These are phyloP conservation scores for Acanthamoeba triangularis DNA, from an alignment of 208 protist genomes.

Conservation along the genomic window DNA sequence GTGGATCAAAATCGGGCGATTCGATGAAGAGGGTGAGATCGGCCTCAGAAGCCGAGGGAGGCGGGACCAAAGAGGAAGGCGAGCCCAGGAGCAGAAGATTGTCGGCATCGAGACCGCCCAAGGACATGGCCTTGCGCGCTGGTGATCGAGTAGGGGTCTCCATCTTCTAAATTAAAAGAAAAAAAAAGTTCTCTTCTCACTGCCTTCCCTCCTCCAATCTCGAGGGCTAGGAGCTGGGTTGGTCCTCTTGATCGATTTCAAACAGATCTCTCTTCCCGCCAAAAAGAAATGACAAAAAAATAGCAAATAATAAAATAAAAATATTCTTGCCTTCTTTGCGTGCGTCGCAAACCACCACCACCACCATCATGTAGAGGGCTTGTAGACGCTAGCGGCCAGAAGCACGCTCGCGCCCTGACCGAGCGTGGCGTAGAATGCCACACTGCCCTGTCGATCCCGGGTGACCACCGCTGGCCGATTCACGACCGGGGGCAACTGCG, in stretches of 20 bases:
- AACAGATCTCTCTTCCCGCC: too few relatives aligned
- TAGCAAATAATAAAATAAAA: too few relatives aligned
- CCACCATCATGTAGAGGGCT: too few relatives aligned
- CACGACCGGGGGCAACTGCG: too few relatives aligned
- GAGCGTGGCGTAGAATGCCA: not conserved
- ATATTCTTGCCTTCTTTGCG: too few relatives aligned
- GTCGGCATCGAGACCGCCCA: not conserved
- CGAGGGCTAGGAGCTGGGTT: too few relatives aligned
- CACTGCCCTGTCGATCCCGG: not conserved
- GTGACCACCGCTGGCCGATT: constrained; percentile 7
- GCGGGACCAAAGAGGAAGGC: not conserved
- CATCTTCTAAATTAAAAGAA: not conserved
- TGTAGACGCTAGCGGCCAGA: not conserved
- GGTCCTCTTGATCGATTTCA: too few relatives aligned
- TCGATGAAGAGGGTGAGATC: constrained; percentile 20
- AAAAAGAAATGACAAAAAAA: too few relatives aligned
- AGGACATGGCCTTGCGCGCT: not conserved
- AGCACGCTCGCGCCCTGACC: constrained; percentile 24
- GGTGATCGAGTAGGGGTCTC: constrained; percentile 3
- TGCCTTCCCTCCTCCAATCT: too few relatives aligned
- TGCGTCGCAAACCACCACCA: too few relatives aligned
- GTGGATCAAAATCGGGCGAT: not conserved
- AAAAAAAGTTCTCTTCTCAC: too few relatives aligned
- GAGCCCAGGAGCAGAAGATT: constrained; percentile 3
- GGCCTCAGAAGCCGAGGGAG: not conserved